Conservation (phyloP, 2,329 filamentous ascomycete species). For the Rhynchosporium secalis region DNA sequence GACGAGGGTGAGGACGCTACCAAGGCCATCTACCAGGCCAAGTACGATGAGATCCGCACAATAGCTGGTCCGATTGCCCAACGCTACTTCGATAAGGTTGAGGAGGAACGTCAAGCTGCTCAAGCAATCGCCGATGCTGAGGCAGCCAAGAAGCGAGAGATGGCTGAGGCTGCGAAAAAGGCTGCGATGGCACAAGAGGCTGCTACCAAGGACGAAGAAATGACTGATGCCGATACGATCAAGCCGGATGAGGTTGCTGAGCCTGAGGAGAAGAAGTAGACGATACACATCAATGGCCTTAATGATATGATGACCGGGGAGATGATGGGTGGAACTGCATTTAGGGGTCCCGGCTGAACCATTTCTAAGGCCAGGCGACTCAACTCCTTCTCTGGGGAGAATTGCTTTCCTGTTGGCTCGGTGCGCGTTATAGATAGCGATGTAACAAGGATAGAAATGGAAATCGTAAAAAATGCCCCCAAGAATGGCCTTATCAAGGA, state of each 20-base stretch:
- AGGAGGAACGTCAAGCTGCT: conserved; percentile 77
- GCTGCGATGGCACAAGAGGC: conserved; percentile 44
- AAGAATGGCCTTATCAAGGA: neutral
- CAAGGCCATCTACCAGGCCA: conserved; percentile 90
- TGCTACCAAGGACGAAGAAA: conserved; percentile 56
- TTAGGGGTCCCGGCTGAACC: conserved; percentile 6
- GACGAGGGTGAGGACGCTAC: conserved; percentile 93
- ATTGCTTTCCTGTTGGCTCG: conserved; percentile 23
- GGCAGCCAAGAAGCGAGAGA: conserved; percentile 51
- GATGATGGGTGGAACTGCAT: conserved; percentile 23
- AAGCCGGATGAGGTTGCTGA: conserved; percentile 48
- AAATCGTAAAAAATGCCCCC: conserved; percentile 13
- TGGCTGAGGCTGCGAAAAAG: conserved; percentile 47
- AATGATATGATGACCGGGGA: conserved; percentile 31
- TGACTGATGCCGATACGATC: conserved; percentile 60
- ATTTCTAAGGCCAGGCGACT: conserved; percentile 7
- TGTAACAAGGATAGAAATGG: conserved; percentile 25
- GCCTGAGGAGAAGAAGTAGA: conserved; percentile 36
- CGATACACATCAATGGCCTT: conserved; percentile 14
- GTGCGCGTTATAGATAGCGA: conserved; percentile 30
- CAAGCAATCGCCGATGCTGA: conserved; percentile 63
- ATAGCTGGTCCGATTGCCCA: conserved; percentile 89
- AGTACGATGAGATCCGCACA: conserved; percentile 92
- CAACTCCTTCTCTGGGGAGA: conserved; percentile 15
- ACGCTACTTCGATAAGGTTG: conserved; percentile 92